phyloP scores from a whole-genome alignment of 257 asterid genomes.

The Solanum stenotomum region DNA sequence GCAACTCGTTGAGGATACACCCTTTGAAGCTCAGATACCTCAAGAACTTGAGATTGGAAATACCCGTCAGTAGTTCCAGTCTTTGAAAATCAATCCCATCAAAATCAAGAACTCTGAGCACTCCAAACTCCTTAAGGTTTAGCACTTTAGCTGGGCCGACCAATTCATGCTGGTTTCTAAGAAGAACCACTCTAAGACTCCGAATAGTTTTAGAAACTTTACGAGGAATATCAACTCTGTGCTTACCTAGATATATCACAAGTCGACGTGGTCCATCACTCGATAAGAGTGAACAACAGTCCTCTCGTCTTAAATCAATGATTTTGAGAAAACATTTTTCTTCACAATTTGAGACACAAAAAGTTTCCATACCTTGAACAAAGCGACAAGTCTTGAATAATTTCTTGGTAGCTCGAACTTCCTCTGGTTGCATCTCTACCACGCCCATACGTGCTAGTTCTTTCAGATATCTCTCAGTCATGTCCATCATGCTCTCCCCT shows the following conservation, averaged over 20 bases:
- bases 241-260: not conserved
- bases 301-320: not conserved
- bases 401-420: not conserved
- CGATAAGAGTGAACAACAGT: not conserved
- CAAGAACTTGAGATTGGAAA: conserved; percentile 20
- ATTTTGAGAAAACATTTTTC: not conserved
- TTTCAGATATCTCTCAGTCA: not conserved
- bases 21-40: conserved; percentile 26
- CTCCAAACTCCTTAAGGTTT: not conserved
- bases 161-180: not conserved
- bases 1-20: conserved; percentile 29
- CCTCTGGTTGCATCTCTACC: conserved; percentile 3
- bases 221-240: not conserved
- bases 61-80: conserved; percentile 6
- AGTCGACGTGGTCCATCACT: not conserved
- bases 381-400: not conserved
- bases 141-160: not conserved
- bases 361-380: not conserved
- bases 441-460: not conserved
- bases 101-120: conserved; percentile 19
- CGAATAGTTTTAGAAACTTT: not conserved
- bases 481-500: not conserved
- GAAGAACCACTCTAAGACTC: not conserved
- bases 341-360: not conserved
- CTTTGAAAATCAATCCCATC: conserved; percentile 10